phyloP scores from a whole-genome alignment of 164 flowering plant genomes.

The Tetrastigma voinierianum region DNA sequence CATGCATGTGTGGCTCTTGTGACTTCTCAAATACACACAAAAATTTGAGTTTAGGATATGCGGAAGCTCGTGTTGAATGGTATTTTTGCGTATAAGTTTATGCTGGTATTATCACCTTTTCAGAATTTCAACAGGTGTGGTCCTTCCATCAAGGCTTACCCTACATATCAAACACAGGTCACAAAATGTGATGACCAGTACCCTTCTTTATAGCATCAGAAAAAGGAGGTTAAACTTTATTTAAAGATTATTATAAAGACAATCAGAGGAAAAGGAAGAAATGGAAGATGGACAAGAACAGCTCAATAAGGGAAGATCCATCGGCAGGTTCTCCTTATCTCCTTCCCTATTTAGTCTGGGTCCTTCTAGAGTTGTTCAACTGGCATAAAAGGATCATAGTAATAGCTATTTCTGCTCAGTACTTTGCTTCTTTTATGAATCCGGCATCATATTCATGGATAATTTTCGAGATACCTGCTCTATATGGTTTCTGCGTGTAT shows the following conservation, averaged over 20 bases:
- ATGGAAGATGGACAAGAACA: not conserved
- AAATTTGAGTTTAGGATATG: conserved; percentile 6
- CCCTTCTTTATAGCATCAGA: not conserved
- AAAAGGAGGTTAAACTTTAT: not conserved
- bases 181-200: not conserved
- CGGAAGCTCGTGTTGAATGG: conserved; percentile 3
- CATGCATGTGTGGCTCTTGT: not conserved
- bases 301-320: conserved; percentile 1
- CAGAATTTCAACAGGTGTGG: too few relatives aligned
- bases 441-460: too few relatives aligned
- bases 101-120: too few relatives aligned
- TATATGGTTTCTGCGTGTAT: too few relatives aligned
- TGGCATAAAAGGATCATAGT: not conserved
- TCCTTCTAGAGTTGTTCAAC: not conserved
- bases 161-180: not conserved
- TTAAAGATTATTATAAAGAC: not conserved
- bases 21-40: not conserved
- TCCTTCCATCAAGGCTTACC: too few relatives aligned
- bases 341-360: too few relatives aligned
- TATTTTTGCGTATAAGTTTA: too few relatives aligned
- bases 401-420: too few relatives aligned
- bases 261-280: not conserved
- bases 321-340: not conserved
- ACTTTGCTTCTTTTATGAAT: too few relatives aligned
- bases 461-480: too few relatives aligned